Percentiles rank a stretch among this genome's conserved stretches.
These are phyloP conservation scores for Phaffia australis DNA, from an alignment of 768 basidiomycete species.

Conservation along the genomic window DNA sequence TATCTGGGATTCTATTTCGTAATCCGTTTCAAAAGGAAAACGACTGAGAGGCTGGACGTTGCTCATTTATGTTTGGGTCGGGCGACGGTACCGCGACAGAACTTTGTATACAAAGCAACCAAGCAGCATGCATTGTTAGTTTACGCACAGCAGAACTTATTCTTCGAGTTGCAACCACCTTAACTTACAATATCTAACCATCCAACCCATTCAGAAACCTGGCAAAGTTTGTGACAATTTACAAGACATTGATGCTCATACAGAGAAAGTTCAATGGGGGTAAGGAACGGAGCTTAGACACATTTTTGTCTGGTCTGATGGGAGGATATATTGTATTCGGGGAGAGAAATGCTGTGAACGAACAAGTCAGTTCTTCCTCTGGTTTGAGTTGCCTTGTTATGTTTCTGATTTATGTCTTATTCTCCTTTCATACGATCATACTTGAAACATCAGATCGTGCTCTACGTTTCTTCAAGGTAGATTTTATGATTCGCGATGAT, in stretches of 20 bases:
- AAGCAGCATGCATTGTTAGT: slow-evolving; percentile 43
- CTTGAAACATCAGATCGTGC: slow-evolving; percentile 58
- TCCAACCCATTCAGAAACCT: slow-evolving; percentile 49
- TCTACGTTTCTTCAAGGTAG: slow-evolving; percentile 54
- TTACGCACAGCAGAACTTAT: not conserved
- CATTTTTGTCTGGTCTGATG: slow-evolving; percentile 82
- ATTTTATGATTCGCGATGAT: not conserved
- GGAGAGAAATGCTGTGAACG: slow-evolving; percentile 42
- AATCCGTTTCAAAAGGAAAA: slow-evolving; percentile 33
- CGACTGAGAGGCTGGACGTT: slow-evolving; percentile 33
- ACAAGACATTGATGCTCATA: slow-evolving; percentile 72
- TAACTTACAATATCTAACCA: not conserved
- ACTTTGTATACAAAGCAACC: slow-evolving; percentile 66
- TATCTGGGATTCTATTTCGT: slow-evolving; percentile 40
- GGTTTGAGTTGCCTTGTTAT: not conserved
- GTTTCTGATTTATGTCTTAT: not conserved
- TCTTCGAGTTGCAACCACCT: not conserved
- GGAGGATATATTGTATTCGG: slow-evolving; percentile 59
- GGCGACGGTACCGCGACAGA: not conserved
- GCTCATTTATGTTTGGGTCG: too few species aligned
- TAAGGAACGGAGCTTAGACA: slow-evolving; percentile 67
- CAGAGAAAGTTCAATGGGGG: slow-evolving; percentile 71
- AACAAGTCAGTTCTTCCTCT: slow-evolving; percentile 31
- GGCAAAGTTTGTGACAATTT: slow-evolving; percentile 84
- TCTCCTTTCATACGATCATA: too few species aligned